Conservation (phyloP, 192 early-diverging fungal species). For the Spizellomyces sp. region DNA sequence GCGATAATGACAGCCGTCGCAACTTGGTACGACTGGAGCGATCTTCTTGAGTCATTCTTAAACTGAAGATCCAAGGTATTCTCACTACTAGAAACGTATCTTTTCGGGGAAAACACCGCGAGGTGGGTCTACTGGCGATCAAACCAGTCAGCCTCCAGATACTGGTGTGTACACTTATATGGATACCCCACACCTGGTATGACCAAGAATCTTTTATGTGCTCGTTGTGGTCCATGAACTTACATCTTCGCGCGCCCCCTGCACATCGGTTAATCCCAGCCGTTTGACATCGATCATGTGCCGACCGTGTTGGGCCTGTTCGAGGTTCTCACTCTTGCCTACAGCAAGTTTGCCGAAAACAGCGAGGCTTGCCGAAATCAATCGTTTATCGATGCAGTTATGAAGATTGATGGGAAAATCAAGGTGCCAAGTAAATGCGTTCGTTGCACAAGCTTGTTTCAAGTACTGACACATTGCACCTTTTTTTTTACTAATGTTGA, state of each 20-base stretch:
- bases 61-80: background rate
- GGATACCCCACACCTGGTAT: slow-evolving; percentile 39
- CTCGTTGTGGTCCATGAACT: background rate
- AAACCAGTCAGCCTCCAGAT: background rate
- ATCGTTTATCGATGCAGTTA: slow-evolving; percentile 30
- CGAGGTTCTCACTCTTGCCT: slow-evolving; percentile 42
- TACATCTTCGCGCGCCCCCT: background rate
- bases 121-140: background rate
- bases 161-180: slow-evolving; percentile 36
- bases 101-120: slow-evolving; percentile 19
- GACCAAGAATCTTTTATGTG: background rate
- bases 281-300: slow-evolving; percentile 43
- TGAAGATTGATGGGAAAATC: slow-evolving; percentile 39
- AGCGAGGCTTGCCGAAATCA: slow-evolving; percentile 37
- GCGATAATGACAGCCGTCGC: slow-evolving; percentile 3
- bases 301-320: slow-evolving; percentile 41
- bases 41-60: background rate
- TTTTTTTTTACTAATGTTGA: background rate
- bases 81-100: slow-evolving; percentile 30
- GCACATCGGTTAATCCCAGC: slow-evolving; percentile 8
- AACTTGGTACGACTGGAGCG: slow-evolving; percentile 24
- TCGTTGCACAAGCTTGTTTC: background rate
- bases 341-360: slow-evolving; percentile 42
- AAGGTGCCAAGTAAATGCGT: slow-evolving; percentile 25
- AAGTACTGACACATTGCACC: background rate